phyloP scores from a whole-genome alignment of 2,329 filamentous ascomycete genomes.

The Lecanicillium sp. region DNA sequence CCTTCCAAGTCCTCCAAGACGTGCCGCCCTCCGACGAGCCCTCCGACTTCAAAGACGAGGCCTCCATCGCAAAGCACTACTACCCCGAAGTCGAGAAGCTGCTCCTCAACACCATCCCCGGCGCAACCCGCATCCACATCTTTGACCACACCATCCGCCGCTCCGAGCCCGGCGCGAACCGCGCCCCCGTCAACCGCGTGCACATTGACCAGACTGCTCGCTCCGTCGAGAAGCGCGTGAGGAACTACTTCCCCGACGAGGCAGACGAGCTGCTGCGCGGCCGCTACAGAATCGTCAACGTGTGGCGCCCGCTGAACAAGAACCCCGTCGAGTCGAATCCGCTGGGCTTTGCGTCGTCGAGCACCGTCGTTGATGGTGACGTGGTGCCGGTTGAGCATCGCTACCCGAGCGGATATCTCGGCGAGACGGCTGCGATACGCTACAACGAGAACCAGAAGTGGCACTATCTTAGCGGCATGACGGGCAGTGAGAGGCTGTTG shows the following conservation, averaged over 20 bases:
- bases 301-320: slow-evolving; percentile 63
- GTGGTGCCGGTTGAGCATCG: slow-evolving; percentile 66
- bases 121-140: slow-evolving; percentile 57
- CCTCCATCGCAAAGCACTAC: slow-evolving; percentile 61
- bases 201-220: slow-evolving; percentile 76
- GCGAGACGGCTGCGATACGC: slow-evolving; percentile 65
- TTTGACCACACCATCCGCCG: slow-evolving; percentile 90
- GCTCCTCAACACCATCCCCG: slow-evolving; percentile 58
- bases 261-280: slow-evolving; percentile 56
- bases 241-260: slow-evolving; percentile 57
- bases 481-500: slow-evolving; percentile 60
- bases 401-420: slow-evolving; percentile 55
- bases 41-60: slow-evolving; percentile 57
- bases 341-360: slow-evolving; percentile 59
- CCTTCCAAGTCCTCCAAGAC: slow-evolving; percentile 58
- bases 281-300: slow-evolving; percentile 77
- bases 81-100: slow-evolving; percentile 77
- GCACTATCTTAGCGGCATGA: slow-evolving; percentile 77
- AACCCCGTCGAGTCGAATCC: slow-evolving; percentile 58
- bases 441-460: slow-evolving; percentile 57
- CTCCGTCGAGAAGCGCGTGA: slow-evolving; percentile 60
- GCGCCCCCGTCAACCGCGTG: slow-evolving; percentile 61
- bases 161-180: slow-evolving; percentile 44
- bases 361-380: slow-evolving; percentile 51
- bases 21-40: slow-evolving; percentile 47